Evolutionary conservation across 2,329 filamentous ascomycete genomes (phyloP).

Genomic region (Aspergillus fumigatus): DNA sequence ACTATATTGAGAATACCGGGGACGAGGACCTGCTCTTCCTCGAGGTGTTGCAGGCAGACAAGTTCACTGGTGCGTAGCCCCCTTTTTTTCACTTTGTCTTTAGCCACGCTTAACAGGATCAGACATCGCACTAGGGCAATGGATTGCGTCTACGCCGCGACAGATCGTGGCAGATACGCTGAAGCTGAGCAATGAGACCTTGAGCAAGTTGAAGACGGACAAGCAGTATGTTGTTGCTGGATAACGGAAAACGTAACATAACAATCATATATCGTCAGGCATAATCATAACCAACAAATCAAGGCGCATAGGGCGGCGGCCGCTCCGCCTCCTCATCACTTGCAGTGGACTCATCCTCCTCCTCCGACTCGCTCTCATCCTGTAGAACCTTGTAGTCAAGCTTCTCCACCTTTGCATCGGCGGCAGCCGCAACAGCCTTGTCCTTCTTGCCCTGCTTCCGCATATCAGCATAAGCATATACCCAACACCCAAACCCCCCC

Average conservation of each 20-base stretch:
- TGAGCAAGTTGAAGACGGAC: constrained; percentile 40
- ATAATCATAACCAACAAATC: not conserved
- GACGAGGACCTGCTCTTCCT: constrained; percentile 72
- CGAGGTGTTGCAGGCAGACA: constrained; percentile 67
- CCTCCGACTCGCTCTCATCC: not conserved
- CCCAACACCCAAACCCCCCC: too few species aligned
- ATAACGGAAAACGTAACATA: constrained; percentile 11
- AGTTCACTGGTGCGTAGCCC: constrained; percentile 47
- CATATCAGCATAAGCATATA: not conserved
- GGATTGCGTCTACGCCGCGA: constrained; percentile 49
- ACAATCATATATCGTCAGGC: not conserved
- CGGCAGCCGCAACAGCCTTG: not conserved
- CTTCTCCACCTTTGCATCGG: not conserved
- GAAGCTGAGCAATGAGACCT: constrained; percentile 37
- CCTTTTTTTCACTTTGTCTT: not conserved
- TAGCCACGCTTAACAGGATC: constrained; percentile 23
- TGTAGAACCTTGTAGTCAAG: not conserved
- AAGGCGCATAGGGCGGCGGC: not conserved
- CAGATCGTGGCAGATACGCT: constrained; percentile 58
- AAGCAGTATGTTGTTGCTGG: constrained; percentile 45
- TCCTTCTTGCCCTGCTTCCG: not conserved
- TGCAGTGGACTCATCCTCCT: not conserved
- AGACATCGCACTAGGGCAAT: constrained; percentile 44
- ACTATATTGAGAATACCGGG: constrained; percentile 74
- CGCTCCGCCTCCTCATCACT: not conserved